Conservation (phyloP, 2,329 filamentous ascomycete genomes). For the Colletotrichum incanum region DNA sequence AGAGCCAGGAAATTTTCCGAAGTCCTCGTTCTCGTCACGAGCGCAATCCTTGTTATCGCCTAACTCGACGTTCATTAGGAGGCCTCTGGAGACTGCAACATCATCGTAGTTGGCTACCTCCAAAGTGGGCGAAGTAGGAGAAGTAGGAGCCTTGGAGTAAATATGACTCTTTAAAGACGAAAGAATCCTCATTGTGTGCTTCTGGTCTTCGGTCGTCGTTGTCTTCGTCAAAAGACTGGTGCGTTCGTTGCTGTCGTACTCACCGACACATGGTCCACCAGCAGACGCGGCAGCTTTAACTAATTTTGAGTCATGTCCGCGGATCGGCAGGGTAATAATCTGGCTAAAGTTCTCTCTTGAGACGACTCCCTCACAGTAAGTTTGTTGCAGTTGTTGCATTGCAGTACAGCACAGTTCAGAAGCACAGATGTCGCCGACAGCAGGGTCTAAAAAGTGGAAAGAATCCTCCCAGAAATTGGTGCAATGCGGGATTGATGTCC, state of each 20-base stretch:
- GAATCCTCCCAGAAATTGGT: background rate
- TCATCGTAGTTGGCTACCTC: background rate
- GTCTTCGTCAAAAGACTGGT: background rate
- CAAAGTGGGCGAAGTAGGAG: background rate
- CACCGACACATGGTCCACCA: background rate
- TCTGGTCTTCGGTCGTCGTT: background rate
- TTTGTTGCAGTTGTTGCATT: background rate
- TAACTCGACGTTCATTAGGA: background rate
- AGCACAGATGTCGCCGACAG: background rate
- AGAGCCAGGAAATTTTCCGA: background rate
- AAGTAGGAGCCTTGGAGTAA: background rate
- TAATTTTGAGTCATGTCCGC: constrained; percentile 18
- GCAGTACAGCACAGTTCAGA: background rate
- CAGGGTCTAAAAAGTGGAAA: background rate
- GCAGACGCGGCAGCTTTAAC: constrained; percentile 1
- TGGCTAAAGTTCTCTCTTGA: constrained; percentile 17
- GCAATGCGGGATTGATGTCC: background rate
- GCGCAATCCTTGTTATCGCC: background rate
- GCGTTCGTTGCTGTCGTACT: background rate
- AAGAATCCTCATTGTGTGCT: background rate
- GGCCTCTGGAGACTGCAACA: background rate
- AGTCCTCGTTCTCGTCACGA: background rate
- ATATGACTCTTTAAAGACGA: constrained; percentile 5
- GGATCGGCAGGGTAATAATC: background rate
- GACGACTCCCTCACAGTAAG: constrained; percentile 19